A percentile compares a stretch with the other conserved stretches of the same genome.
These are phyloP conservation scores for Saccharomycopsis phalli DNA, from an alignment of 1,139 yeast species.

Conservation along the genomic window DNA sequence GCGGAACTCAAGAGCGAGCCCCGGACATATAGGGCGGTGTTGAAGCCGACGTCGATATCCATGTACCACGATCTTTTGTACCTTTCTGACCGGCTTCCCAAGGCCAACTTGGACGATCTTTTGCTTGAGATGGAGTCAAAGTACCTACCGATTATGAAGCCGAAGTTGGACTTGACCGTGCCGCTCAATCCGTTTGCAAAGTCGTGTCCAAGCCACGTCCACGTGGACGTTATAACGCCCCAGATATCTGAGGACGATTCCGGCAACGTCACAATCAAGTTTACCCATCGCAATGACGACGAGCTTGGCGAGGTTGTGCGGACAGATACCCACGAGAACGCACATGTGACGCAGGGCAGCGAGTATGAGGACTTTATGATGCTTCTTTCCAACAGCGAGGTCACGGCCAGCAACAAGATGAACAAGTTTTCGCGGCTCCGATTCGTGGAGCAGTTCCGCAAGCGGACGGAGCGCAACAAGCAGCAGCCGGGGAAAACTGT, in stretches of 20 bases:
- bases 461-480: conserved; percentile 34
- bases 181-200: conserved; percentile 54
- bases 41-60: conserved; percentile 74
- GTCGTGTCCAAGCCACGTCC: conserved; percentile 36
- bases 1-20: conserved; percentile 25
- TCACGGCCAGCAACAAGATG: conserved; percentile 32
- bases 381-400: conserved; percentile 29
- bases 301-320: conserved; percentile 34
- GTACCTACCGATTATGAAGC: conserved; percentile 62
- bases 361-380: conserved; percentile 90
- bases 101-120: conserved; percentile 58
- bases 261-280: conserved; percentile 30
- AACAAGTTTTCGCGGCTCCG: conserved; percentile 41
- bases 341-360: conserved; percentile 59
- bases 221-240: conserved; percentile 42
- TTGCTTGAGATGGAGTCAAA: conserved; percentile 79
- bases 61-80: conserved; percentile 78
- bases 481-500: conserved; percentile 9
- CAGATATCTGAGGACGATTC: conserved; percentile 29
- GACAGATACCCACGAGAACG: conserved; percentile 42
- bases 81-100: conserved; percentile 69
- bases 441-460: conserved; percentile 40
- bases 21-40: conserved; percentile 63
- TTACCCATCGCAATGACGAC: conserved; percentile 41
- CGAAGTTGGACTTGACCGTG: conserved; percentile 67